Base-by-base conservation (phyloP, 768 basidiomycete species). In the Russula olivacea region DNA sequence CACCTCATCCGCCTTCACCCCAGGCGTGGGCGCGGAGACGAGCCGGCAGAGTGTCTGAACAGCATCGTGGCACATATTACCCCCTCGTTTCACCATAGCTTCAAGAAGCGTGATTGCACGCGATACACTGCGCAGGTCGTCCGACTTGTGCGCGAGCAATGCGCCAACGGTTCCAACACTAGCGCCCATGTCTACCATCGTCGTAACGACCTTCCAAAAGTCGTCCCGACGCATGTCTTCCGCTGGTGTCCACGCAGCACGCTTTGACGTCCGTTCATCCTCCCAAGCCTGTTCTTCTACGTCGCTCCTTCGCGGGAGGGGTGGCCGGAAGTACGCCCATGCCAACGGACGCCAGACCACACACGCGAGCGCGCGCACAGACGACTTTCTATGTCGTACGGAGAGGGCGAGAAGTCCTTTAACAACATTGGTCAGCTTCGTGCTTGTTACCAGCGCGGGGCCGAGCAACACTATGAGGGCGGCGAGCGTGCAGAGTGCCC, bases 401-500 rank as follows among this genome's bases (percentile, higher is more conserved):
- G 82, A 83, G 9, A 82, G 73, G 14, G 78, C 73, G 14, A 88
- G 75, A 30, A 88, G 74, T 0, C 78, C 77, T 15, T 77, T 75
- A 19, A 88, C 70, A 30, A 76, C 74, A 14, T 80, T 77, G 38
- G 77, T 77, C 23, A 83, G 71, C 53, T 76, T 76, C 36, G 69
- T 58, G 59, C 82, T 76, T 41, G 76, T 75, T 62, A 74, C 82
- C 25, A 87, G 73, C 3, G 75, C 74, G 3, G 85, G 79, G 1
- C 87, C 82, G 3, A 89, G 77, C n/a, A 92, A 75, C 43, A 86
- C 83, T 51, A 89, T 77, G 56, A 91, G 74, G 63, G 79, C 78
- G 0, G 86, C 83, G 2, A 91, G 74, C 36, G 90, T 85, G 63
- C 80, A 81, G 58, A 89, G 76, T 5, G 81, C 85, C 91, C 91